A percentile compares a stretch with the other conserved stretches of the same genome.
phyloP scores from a whole-genome alignment of 345 rosid genomes.

The Syzygium jambos region DNA sequence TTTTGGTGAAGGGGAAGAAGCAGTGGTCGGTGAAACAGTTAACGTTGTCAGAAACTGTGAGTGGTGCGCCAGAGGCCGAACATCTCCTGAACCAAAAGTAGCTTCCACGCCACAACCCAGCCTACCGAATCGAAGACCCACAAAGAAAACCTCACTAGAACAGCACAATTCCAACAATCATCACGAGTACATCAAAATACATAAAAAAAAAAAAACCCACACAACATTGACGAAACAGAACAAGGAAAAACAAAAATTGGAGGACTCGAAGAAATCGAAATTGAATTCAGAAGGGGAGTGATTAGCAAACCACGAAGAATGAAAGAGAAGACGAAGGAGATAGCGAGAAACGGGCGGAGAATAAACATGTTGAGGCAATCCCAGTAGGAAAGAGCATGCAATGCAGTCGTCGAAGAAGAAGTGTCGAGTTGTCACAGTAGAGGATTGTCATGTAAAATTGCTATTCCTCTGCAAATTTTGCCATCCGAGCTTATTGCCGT shows the following conservation, averaged over 20 bases:
- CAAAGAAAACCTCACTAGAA: neutral
- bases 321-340: neutral
- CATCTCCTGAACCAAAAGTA: neutral
- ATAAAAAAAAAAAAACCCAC: neutral
- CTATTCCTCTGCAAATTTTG: neutral
- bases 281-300: neutral
- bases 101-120: neutral
- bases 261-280: neutral
- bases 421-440: neutral
- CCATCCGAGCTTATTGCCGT: neutral
- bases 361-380: neutral
- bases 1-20: neutral
- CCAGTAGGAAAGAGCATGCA: neutral
- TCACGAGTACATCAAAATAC: neutral
- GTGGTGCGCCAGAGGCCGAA: neutral
- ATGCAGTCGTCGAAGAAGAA: neutral
- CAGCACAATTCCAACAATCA: neutral
- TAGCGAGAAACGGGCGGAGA: neutral
- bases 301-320: neutral
- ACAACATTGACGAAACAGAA: neutral
- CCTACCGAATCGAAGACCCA: neutral
- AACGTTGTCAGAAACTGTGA: neutral
- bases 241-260: neutral
- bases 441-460: neutral
- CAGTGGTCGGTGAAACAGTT: neutral